A percentile compares a stretch with the other conserved stretches of the same genome.
Evolutionary conservation across 495 filamentous ascomycete genomes (phyloP).

Genomic region (Annulohypoxylon bovei): DNA sequence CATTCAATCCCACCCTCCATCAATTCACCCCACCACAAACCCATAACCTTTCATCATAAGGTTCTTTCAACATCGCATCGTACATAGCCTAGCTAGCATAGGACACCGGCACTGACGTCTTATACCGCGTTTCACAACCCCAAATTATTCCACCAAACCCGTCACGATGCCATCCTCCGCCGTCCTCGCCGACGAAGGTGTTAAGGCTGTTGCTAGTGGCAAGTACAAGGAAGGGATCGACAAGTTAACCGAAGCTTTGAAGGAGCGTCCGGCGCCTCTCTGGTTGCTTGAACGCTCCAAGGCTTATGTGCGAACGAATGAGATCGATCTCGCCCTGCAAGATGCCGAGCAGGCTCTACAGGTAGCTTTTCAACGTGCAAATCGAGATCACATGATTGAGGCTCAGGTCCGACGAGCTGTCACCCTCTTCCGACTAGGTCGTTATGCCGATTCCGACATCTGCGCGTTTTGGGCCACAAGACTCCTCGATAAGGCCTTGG

Average conservation of each 20-base stretch:
- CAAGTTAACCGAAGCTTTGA: constrained; percentile 80
- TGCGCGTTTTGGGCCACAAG: constrained; percentile 74
- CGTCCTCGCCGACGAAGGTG: constrained; percentile 49
- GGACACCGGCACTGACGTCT: neutral
- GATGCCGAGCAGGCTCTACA: constrained; percentile 84
- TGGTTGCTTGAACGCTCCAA: constrained; percentile 92
- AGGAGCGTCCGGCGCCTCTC: constrained; percentile 71
- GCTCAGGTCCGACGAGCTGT: constrained; percentile 85
- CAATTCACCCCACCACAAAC: neutral
- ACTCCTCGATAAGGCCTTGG: constrained; percentile 57
- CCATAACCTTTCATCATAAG: neutral
- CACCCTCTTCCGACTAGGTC: constrained; percentile 73
- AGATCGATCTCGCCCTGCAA: constrained; percentile 67
- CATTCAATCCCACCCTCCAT: neutral
- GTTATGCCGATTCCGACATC: constrained; percentile 79
- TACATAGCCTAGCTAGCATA: too few species aligned
- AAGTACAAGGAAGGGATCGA: constrained; percentile 74
- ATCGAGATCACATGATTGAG: constrained; percentile 79
- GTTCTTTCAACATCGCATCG: neutral
- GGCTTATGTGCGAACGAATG: constrained; percentile 73
- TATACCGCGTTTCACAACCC: neutral
- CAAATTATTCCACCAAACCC: neutral
- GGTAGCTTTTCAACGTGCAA: constrained; percentile 75
- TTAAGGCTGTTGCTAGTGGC: constrained; percentile 68
- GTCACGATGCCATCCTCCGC: constrained; percentile 38